Evolutionary conservation across 2,329 filamentous ascomycete species (phyloP).

Genomic region (Curvularia sp.): DNA sequence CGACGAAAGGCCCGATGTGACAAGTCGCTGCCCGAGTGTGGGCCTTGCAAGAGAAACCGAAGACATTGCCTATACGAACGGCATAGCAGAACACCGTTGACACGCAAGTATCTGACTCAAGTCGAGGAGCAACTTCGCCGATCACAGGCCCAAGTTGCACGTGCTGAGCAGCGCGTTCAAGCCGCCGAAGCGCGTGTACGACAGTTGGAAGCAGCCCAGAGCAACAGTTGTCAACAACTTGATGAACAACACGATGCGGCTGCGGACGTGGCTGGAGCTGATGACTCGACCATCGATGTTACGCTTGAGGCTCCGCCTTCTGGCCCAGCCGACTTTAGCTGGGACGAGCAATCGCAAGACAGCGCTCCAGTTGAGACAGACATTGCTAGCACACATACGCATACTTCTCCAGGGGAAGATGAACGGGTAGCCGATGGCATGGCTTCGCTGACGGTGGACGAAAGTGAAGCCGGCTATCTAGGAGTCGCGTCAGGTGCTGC

Average conservation of each 20-base stretch:
- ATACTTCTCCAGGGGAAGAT: neutral
- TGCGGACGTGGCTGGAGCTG: neutral
- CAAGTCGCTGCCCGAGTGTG: slow-evolving; percentile 19
- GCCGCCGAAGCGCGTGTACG: slow-evolving; percentile 15
- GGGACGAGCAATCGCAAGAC: slow-evolving; percentile 10
- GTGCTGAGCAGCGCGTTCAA: slow-evolving; percentile 12
- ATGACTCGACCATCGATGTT: slow-evolving; percentile 6
- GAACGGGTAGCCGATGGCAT: slow-evolving; percentile 3
- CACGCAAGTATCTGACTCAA: slow-evolving; percentile 46
- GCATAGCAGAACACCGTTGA: slow-evolving; percentile 58
- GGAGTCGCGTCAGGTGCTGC: slow-evolving; percentile 58
- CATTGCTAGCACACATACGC: slow-evolving; percentile 1
- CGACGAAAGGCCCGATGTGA: slow-evolving; percentile 24
- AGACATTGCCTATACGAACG: slow-evolving; percentile 60
- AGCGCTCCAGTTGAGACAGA: neutral
- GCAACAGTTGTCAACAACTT: neutral
- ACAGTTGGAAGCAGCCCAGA: slow-evolving; percentile 8
- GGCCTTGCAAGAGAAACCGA: slow-evolving; percentile 50
- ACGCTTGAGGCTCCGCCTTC: slow-evolving; percentile 11
- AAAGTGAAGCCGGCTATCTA: slow-evolving; percentile 55
- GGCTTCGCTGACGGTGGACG: slow-evolving; percentile 16
- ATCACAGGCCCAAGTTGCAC: slow-evolving; percentile 15
- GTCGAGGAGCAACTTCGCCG: slow-evolving; percentile 19
- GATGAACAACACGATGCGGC: neutral
- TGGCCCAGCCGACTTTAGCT: slow-evolving; percentile 6